Evolutionary conservation across 768 basidiomycete genomes (phyloP), one percentile per base, ranked within the genome.

Genomic region (Coprinopsis marcescibilis): DNA sequence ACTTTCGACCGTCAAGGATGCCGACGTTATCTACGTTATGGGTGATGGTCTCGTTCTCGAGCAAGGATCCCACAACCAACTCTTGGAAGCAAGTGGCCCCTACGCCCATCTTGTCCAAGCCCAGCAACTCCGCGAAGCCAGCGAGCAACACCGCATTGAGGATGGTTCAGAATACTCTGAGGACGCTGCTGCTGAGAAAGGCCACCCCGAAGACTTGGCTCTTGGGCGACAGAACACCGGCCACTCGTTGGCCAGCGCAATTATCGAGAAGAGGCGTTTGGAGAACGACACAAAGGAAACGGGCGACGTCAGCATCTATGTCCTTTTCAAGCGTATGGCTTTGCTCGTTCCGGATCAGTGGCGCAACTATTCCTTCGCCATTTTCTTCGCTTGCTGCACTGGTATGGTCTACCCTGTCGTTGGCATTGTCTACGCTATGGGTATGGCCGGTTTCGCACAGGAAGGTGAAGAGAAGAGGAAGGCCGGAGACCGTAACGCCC

Each of bases 21-120:
- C 85, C 0, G 71, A 85, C 59, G 63, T 72, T 43, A 86, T 86
- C 50, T 83, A 81, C 54, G 87, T 91, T 45, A 88, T 90, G 82
- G 85, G 84, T 41, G 80, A 78, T 1, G 88, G 88, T 1, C 65
- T 78, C 39, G 76, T 90, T 45, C 64, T 89, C 29, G 88, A 91
- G 60, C 65, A 75, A 30, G 88, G 88, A 6, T 83, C 77, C 0
- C 88, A 91, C 58, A 60, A 74, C 38, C 76, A 83, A 32, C 75
- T 89, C 2, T 64, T 87, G 39, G 49, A 59, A 43, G 65, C 73
- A 44, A 67, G 74, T 15, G 75, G 85, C 36, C 65, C 82, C 3
- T 89, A 89, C 63, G 64, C 75, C 2, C 71, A 73, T 10, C 77
- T 89, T 13, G 86, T 88, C 12, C 69, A 72, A 33, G 80, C 86